Conservation (phyloP, 2,329 filamentous ascomycete species). For the Aspergillus persii region DNA sequence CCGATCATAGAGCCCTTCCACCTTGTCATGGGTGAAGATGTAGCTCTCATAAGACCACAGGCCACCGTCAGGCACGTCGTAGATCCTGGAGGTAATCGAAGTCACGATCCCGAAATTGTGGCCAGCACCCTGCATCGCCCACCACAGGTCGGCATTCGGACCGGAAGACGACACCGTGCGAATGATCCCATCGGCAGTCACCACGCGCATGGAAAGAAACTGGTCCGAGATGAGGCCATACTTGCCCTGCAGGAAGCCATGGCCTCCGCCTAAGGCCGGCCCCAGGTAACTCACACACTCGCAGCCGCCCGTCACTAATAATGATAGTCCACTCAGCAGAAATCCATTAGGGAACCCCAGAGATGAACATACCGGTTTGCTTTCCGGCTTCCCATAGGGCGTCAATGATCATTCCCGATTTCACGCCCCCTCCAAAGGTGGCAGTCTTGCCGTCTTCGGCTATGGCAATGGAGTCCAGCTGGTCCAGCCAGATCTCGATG, state of each 20-base stretch:
- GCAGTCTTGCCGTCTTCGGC: constrained; percentile 45
- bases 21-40: constrained; percentile 4
- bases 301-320: constrained; percentile 48
- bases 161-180: constrained; percentile 1
- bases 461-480: constrained; percentile 30
- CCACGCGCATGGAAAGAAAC: constrained; percentile 51
- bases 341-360: not conserved
- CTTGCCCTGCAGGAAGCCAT: constrained; percentile 54
- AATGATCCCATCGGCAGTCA: constrained; percentile 48
- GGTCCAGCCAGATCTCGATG: constrained; percentile 22
- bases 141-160: constrained; percentile 47
- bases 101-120: constrained; percentile 59
- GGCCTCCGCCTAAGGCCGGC: constrained; percentile 57
- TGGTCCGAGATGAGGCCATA: constrained; percentile 56
- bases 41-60: constrained; percentile 10
- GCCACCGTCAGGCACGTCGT: constrained; percentile 28
- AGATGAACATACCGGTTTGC: constrained; percentile 37
- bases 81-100: constrained; percentile 45
- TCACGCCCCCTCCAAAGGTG: constrained; percentile 49
- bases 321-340: not conserved
- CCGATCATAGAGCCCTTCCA: constrained; percentile 7
- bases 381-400: constrained; percentile 51
- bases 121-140: constrained; percentile 55
- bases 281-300: constrained; percentile 51
- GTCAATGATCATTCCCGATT: constrained; percentile 47